Evolutionary conservation across 2,329 filamentous ascomycete species (phyloP).

Genomic region (Arthroderma sp.): DNA sequence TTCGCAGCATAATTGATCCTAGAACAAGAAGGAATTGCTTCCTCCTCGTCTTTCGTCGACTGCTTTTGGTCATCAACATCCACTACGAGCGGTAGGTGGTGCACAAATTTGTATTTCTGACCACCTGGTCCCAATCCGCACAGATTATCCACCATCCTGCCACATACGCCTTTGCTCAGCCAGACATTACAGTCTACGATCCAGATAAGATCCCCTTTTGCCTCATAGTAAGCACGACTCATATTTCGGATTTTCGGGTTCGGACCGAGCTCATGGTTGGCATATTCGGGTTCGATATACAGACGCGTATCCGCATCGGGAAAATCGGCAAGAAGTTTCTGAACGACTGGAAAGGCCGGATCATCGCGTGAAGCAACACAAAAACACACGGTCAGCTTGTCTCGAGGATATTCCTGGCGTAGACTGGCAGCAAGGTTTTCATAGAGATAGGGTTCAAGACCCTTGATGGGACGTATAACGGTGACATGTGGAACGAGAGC

Average conservation of each 20-base stretch:
- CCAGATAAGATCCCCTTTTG: conserved; percentile 80
- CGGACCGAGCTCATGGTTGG: conserved; percentile 56
- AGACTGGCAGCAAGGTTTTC: conserved; percentile 84
- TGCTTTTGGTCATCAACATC: conserved; percentile 41
- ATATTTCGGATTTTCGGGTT: conserved; percentile 99
- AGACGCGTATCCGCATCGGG: conserved; percentile 57
- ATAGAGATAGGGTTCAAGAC: conserved; percentile 77
- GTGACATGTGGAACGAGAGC: conserved; percentile 64
- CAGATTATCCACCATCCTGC: conserved; percentile 79
- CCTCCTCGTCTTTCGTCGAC: conserved; percentile 15
- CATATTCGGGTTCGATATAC: conserved; percentile 65
- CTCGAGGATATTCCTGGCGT: conserved; percentile 62
- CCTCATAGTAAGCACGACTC: conserved; percentile 81
- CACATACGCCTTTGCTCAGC: conserved; percentile 65
- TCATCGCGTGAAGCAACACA: conserved; percentile 67
- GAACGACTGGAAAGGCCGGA: conserved; percentile 61
- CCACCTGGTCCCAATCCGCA: conserved; percentile 49
- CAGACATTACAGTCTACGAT: conserved; percentile 95
- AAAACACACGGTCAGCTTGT: conserved; percentile 66
- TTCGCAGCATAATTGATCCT: not conserved
- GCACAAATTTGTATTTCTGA: conserved; percentile 71
- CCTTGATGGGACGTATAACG: conserved; percentile 84
- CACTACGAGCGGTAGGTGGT: conserved; percentile 82
- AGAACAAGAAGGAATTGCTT: not conserved
- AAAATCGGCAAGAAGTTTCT: conserved; percentile 60